Evolutionary conservation across 176 grass and related monocot species (phyloP).

Genomic region (Musa beccarii): DNA sequence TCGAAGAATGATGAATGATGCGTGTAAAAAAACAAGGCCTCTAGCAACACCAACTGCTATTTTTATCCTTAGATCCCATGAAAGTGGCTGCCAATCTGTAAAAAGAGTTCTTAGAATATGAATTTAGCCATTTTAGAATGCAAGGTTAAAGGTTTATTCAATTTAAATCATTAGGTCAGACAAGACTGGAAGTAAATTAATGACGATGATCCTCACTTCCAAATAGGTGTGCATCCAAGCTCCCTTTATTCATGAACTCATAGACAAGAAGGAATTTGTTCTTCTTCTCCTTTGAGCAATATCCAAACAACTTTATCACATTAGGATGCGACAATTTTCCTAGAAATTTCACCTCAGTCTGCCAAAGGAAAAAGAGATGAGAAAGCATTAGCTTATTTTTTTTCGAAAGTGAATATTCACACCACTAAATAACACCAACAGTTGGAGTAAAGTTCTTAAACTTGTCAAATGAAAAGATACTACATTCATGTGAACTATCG

Average conservation of each 20-base stretch:
- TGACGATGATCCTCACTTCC: neutral
- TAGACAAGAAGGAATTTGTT: neutral
- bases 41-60: slow-evolving; percentile 1
- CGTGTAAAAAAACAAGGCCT: neutral
- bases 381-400: neutral
- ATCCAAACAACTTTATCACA: neutral
- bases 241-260: neutral
- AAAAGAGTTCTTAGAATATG: no score
- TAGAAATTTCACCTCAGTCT: neutral
- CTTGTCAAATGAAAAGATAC: no score
- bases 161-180: no score
- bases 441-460: neutral
- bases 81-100: neutral
- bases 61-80: neutral
- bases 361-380: neutral
- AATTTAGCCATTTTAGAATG: no score
- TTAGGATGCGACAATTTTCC: neutral
- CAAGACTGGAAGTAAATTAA: neutral
- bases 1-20: neutral
- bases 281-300: neutral
- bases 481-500: no score
- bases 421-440: neutral
- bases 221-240: neutral
- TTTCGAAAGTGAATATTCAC: neutral
- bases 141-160: no score